Evolutionary conservation across 139 green algal genomes (phyloP).

Genomic region (Diplosphaera chodatii): DNA sequence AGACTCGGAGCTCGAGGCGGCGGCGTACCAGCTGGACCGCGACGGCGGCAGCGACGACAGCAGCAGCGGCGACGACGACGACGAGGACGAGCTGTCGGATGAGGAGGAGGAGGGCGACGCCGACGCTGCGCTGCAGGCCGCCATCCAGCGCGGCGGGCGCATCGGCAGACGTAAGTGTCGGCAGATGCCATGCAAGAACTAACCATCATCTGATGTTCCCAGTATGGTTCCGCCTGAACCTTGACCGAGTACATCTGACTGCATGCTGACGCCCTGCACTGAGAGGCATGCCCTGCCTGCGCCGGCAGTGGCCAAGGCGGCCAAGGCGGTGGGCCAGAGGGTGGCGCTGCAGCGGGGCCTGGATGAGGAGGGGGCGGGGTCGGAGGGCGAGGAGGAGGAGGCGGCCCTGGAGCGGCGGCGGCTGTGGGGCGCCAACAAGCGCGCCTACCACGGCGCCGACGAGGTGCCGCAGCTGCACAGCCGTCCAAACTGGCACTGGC

Average conservation of each 20-base stretch:
- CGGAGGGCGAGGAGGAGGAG: slow-evolving; percentile 31
- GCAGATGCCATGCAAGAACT: no score
- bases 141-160: slow-evolving; percentile 21
- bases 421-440: slow-evolving; percentile 63
- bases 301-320: slow-evolving; percentile 60
- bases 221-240: no score
- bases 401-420: slow-evolving; percentile 26
- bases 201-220: neutral
- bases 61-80: neutral
- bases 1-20: slow-evolving; percentile 21
- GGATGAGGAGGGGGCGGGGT: slow-evolving; percentile 40
- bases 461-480: no score
- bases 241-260: no score
- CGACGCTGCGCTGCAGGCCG: slow-evolving; percentile 22
- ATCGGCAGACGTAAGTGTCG: slow-evolving; percentile 31
- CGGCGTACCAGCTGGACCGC: slow-evolving; percentile 19
- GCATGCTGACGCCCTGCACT: no score
- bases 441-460: slow-evolving; percentile 68
- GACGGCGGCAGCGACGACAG: slow-evolving; percentile 6
- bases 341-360: slow-evolving; percentile 49
- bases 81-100: slow-evolving; percentile 5
- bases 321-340: slow-evolving; percentile 53
- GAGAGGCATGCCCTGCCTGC: neutral
- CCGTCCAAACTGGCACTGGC: no score
- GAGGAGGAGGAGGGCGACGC: slow-evolving; percentile 24